phyloP scores from a whole-genome alignment of 1,284 basidiomycete genomes.

The Volvariella volvacea region DNA sequence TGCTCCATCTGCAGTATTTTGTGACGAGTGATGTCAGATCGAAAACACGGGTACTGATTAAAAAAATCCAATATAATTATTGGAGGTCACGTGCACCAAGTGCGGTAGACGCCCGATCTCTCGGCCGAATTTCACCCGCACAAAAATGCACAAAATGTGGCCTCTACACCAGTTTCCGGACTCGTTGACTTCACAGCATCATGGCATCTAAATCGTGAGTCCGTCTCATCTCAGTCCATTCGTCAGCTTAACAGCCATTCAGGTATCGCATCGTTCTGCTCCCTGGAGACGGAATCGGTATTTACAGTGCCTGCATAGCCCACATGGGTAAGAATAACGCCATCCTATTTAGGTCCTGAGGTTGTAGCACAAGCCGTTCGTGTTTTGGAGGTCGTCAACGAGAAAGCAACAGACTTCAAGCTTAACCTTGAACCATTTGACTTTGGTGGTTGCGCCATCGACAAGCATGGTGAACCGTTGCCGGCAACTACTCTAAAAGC shows the following conservation, averaged over 20 bases:
- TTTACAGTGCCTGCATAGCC: constrained; percentile 5
- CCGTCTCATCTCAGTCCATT: neutral
- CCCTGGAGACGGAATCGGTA: constrained; percentile 96
- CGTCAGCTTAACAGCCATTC: constrained; percentile 8
- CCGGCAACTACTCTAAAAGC: constrained; percentile 84
- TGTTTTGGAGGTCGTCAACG: constrained; percentile 75
- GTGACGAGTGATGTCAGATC: constrained; percentile 11
- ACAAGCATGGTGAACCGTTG: constrained; percentile 77
- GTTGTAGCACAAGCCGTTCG: constrained; percentile 87
- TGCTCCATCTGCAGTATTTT: constrained; percentile 26
- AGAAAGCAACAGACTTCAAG: constrained; percentile 53
- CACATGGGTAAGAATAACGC: constrained; percentile 5
- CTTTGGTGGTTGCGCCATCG: constrained; percentile 95
- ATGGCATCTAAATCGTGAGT: constrained; percentile 32
- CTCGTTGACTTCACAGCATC: constrained; percentile 1
- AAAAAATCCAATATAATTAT: neutral
- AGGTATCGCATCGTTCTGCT: constrained; percentile 87
- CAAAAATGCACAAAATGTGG: neutral
- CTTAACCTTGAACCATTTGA: constrained; percentile 75
- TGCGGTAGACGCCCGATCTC: neutral
- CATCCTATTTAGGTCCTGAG: constrained; percentile 70
- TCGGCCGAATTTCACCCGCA: constrained; percentile 13
- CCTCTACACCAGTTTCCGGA: neutral
- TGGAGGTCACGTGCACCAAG: neutral
- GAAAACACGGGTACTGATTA: neutral